phyloP scores from a whole-genome alignment of 2,329 filamentous ascomycete species.

The Daldinia sp. region DNA sequence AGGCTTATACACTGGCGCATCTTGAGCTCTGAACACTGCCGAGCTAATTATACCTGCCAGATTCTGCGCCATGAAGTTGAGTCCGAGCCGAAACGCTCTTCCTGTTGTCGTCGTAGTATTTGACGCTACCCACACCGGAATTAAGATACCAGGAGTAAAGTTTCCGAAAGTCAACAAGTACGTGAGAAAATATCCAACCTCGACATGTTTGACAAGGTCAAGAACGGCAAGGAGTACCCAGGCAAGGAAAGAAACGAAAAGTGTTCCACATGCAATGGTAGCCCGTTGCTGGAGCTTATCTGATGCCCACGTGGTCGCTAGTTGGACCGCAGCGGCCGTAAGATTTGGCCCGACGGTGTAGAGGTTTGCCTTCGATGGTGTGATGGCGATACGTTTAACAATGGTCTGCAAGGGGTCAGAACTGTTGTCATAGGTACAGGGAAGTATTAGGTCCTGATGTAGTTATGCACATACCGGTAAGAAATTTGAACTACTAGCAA shows the following conservation, averaged over 20 bases:
- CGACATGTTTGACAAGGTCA: conserved; percentile 37
- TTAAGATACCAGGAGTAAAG: conserved; percentile 42
- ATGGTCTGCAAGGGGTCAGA: conserved; percentile 45
- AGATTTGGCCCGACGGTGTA: conserved; percentile 48
- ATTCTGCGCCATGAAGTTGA: conserved; percentile 38
- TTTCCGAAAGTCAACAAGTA: conserved; percentile 45
- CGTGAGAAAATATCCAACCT: conserved; percentile 45
- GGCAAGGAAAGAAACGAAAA: conserved; percentile 40
- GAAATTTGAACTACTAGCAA: conserved; percentile 36
- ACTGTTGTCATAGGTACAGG: not conserved
- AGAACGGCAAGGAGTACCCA: conserved; percentile 44
- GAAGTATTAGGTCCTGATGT: too few relatives aligned
- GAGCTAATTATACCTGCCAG: conserved; percentile 40
- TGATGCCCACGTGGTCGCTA: conserved; percentile 35
- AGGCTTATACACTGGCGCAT: conserved; percentile 41
- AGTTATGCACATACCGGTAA: conserved; percentile 24
- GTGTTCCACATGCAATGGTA: conserved; percentile 33
- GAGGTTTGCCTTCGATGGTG: conserved; percentile 48
- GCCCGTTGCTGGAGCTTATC: conserved; percentile 29
- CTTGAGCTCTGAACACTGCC: conserved; percentile 34
- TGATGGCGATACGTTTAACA: conserved; percentile 53
- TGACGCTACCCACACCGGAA: conserved; percentile 37
- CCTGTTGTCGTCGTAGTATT: conserved; percentile 36
- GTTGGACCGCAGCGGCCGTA: conserved; percentile 36
- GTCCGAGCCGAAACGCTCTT: conserved; percentile 32